Conservation (phyloP, 2,329 filamentous ascomycete species). For the Curvularia lunata region DNA sequence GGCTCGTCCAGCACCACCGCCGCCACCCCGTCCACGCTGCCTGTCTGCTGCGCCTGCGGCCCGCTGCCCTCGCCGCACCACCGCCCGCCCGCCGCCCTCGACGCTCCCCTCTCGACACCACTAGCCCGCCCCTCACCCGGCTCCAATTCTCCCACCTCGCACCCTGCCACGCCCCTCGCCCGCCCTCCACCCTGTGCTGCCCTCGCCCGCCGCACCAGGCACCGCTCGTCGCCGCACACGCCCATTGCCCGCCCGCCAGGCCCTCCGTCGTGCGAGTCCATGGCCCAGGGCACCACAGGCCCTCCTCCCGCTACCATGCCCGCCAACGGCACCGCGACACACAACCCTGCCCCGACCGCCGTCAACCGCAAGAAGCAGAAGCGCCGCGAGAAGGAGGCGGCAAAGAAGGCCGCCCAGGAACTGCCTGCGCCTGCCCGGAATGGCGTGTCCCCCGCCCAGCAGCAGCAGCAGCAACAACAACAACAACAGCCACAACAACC, state of each 20-base stretch:
- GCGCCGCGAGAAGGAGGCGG: constrained; percentile 81
- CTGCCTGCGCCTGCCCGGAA: constrained; percentile 33
- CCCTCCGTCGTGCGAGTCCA: constrained; percentile 21
- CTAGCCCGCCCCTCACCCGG: constrained; percentile 24
- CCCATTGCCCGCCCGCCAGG: neutral
- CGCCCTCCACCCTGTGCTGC: constrained; percentile 20
- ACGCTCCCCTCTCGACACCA: constrained; percentile 6
- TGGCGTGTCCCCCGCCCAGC: constrained; percentile 31
- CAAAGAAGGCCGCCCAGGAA: constrained; percentile 59
- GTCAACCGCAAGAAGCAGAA: constrained; percentile 97
- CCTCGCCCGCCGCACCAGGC: constrained; percentile 9
- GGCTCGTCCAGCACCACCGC: neutral
- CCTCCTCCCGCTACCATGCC: constrained; percentile 40
- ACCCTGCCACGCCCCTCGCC: constrained; percentile 19
- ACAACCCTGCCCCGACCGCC: constrained; percentile 50
- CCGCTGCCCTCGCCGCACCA: neutral
- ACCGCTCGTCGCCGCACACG: neutral
- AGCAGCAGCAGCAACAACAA: constrained; percentile 6
- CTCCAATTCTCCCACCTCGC: constrained; percentile 21
- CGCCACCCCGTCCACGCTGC: neutral
- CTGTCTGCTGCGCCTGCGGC: neutral
- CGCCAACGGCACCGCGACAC: constrained; percentile 50
- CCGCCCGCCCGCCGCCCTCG: neutral
- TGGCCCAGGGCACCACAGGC: constrained; percentile 47
- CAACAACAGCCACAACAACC: constrained; percentile 33